Conservation (phyloP, 495 filamentous ascomycete species). For the Podospora fimiseda region DNA sequence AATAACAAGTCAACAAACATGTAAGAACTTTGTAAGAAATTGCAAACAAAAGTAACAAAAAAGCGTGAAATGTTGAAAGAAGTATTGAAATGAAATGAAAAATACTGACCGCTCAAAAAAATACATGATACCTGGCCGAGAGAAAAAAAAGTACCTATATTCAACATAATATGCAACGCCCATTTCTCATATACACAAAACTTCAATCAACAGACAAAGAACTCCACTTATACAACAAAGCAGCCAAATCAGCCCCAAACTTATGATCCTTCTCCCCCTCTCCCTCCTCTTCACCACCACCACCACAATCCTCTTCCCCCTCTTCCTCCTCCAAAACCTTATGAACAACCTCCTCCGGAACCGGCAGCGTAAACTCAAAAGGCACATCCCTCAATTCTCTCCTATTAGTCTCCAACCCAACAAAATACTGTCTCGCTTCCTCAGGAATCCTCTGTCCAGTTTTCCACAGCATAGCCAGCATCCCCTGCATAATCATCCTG, state of each 20-base stretch:
- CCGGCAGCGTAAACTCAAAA: slow-evolving; percentile 2
- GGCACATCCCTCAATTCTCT: slow-evolving; percentile 7
- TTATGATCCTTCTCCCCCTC: not conserved
- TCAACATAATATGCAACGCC: no score
- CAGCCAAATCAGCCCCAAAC: slow-evolving; percentile 2
- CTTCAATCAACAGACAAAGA: slow-evolving; percentile 9
- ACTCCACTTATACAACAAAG: slow-evolving; percentile 6
- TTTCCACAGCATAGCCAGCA: slow-evolving; percentile 1
- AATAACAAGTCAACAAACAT: no score
- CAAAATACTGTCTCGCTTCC: slow-evolving; percentile 3
- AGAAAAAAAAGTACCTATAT: no score
- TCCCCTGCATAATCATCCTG: slow-evolving; percentile 4
- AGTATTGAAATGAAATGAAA: no score
- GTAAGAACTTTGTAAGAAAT: no score
- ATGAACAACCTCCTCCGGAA: not conserved
- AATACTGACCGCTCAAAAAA: no score
- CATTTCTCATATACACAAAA: no score
- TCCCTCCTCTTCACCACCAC: no score
- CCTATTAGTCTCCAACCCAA: not conserved
- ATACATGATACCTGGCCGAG: no score
- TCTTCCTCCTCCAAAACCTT: not conserved
- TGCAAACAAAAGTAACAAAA: no score
- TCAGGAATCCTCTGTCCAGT: not conserved
- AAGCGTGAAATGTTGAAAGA: no score
- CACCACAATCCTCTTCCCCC: not conserved